These are phyloP conservation scores for Peziza echinospora DNA, from an alignment of 495 filamentous ascomycete genomes.

Conservation along the genomic window DNA sequence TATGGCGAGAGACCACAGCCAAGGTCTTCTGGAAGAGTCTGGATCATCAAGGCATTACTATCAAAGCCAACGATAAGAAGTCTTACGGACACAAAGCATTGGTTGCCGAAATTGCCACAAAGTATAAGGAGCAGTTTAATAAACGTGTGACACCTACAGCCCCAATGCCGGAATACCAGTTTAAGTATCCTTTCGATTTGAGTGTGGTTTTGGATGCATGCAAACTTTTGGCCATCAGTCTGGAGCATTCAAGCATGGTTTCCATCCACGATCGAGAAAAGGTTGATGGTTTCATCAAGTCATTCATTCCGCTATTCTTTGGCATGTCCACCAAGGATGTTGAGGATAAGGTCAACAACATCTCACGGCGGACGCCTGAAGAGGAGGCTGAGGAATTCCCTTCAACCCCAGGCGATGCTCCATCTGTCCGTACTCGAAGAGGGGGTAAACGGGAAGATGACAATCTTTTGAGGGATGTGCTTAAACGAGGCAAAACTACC, in stretches of 20 bases:
- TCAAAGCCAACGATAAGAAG: conserved; percentile 68
- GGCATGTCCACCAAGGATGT: conserved; percentile 57
- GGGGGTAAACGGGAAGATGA: conserved; percentile 11
- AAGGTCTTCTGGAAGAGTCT: conserved; percentile 84
- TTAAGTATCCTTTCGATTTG: conserved; percentile 51
- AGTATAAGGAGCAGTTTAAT: conserved; percentile 63
- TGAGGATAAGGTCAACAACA: conserved; percentile 50
- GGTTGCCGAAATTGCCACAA: conserved; percentile 63
- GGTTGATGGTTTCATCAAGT: conserved; percentile 62
- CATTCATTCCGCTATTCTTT: conserved; percentile 77
- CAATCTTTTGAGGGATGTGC: conserved; percentile 55
- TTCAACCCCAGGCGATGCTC: conserved; percentile 8
- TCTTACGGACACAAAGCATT: conserved; percentile 71
- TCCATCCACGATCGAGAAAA: conserved; percentile 52
- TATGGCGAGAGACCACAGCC: conserved; percentile 87
- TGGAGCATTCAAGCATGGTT: conserved; percentile 42
- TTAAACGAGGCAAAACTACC: conserved; percentile 54
- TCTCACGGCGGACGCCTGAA: conserved; percentile 36
- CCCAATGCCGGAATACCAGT: conserved; percentile 45
- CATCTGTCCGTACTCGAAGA: conserved; percentile 10
- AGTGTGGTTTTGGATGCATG: conserved; percentile 64
- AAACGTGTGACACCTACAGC: conserved; percentile 35
- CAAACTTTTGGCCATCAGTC: conserved; percentile 54
- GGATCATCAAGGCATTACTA: conserved; percentile 79
- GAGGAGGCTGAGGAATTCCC: conserved; percentile 47